Percentiles rank a stretch among this genome's conserved stretches.
Conservation (phyloP, 345 rosid genomes). For the Pelargonium nanum region DNA sequence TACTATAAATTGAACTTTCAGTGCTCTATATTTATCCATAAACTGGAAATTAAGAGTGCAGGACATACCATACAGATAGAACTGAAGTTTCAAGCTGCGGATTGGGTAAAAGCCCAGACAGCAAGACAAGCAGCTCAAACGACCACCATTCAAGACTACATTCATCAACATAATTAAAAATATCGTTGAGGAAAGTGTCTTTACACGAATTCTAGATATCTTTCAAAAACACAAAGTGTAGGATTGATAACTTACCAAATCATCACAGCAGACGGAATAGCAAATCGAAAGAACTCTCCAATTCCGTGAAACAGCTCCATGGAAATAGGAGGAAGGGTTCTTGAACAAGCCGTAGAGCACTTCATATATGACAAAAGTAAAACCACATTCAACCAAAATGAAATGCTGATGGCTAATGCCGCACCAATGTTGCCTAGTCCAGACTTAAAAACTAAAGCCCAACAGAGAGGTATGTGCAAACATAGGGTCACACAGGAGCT, state of each 20-base stretch:
- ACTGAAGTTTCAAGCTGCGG: conserved; percentile 27
- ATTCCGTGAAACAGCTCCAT: conserved; percentile 20
- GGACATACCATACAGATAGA: conserved; percentile 22
- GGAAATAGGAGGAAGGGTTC: conserved; percentile 21
- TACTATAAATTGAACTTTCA: too few relatives aligned
- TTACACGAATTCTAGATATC: background rate
- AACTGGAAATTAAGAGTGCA: background rate
- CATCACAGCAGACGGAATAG: conserved; percentile 42
- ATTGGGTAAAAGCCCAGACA: conserved; percentile 31
- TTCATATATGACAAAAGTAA: conserved; percentile 25
- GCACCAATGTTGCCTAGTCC: conserved; percentile 26
- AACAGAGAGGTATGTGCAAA: conserved; percentile 30
- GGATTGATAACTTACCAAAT: conserved; percentile 24
- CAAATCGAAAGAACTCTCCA: conserved; percentile 29
- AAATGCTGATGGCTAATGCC: conserved; percentile 24
- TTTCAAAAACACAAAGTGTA: too few relatives aligned
- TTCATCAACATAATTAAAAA: background rate
- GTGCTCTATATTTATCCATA: background rate
- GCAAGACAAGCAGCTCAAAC: conserved; percentile 27
- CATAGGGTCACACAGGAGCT: conserved; percentile 21
- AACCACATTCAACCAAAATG: conserved; percentile 32
- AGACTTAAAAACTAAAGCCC: conserved; percentile 28
- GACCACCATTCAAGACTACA: conserved; percentile 36
- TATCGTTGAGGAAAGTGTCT: background rate
- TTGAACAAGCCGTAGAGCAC: conserved; percentile 26